These are phyloP conservation scores for Fusarium euwallaceae DNA, from an alignment of 2,329 filamentous ascomycete genomes.

Conservation along the genomic window DNA sequence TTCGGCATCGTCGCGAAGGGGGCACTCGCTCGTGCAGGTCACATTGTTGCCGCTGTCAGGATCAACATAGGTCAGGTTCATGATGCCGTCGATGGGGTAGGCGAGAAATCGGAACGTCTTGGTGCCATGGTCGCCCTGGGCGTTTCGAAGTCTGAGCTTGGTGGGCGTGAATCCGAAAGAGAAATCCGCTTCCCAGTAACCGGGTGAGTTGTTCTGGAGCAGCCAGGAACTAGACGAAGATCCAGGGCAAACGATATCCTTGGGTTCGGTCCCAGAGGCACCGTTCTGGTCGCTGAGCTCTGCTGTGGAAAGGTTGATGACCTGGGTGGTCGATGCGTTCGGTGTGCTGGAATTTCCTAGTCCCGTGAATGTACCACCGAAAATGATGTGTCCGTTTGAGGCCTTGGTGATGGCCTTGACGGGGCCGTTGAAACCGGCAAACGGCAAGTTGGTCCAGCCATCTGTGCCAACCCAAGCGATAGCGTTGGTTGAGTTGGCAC, in stretches of 20 bases:
- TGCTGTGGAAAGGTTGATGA: constrained; percentile 86
- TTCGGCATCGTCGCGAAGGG: constrained; percentile 78
- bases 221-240: constrained; percentile 83
- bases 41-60: constrained; percentile 74
- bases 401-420: constrained; percentile 87
- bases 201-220: constrained; percentile 78
- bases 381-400: constrained; percentile 86
- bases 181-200: constrained; percentile 87
- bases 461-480: constrained; percentile 80
- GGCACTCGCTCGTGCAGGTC: constrained; percentile 85
- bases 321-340: constrained; percentile 77
- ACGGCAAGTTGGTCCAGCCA: constrained; percentile 85
- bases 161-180: constrained; percentile 88
- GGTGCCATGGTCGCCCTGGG: constrained; percentile 86
- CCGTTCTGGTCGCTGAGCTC: constrained; percentile 77
- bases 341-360: constrained; percentile 83
- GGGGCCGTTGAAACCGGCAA: constrained; percentile 94
- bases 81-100: constrained; percentile 88
- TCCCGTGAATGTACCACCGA: constrained; percentile 90
- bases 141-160: constrained; percentile 90
- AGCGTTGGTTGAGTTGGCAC: constrained; percentile 87
- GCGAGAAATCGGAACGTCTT: constrained; percentile 90
- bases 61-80: constrained; percentile 95
- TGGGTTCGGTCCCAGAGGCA: constrained; percentile 73
- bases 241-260: constrained; percentile 83